These are phyloP conservation scores for Symbiodinium pilosum DNA, from an alignment of 73 alveolate species.

Conservation along the genomic window DNA sequence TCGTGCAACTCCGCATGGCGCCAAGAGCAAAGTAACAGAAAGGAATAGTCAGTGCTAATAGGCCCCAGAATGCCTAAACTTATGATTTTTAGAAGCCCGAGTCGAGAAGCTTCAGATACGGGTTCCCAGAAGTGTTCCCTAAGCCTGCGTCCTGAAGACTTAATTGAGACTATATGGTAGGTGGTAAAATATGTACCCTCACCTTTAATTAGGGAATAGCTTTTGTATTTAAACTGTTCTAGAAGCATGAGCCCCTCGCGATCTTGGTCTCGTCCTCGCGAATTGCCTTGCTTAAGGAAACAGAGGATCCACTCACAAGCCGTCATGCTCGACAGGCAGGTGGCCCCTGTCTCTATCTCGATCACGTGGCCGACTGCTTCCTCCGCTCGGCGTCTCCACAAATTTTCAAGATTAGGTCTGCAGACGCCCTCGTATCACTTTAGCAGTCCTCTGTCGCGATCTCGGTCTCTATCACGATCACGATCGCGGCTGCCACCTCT, in stretches of 20 bases:
- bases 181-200: no score
- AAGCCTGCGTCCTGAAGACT: no score
- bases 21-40: no score
- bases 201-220: no score
- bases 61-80: no score
- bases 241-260: background rate
- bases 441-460: slow-evolving; percentile 39
- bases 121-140: no score
- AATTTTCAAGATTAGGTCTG: background rate
- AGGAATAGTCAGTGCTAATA: no score
- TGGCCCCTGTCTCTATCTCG: slow-evolving; percentile 16
- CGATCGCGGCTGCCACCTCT: background rate
- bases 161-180: no score
- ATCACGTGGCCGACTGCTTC: slow-evolving; percentile 19
- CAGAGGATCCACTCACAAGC: background rate
- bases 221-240: no score
- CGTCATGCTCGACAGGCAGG: background rate
- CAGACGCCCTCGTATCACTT: background rate
- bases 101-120: no score
- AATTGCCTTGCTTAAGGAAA: background rate
- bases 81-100: no score
- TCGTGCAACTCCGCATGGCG: no score
- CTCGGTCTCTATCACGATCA: slow-evolving; percentile 30
- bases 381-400: background rate
- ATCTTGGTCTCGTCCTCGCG: slow-evolving; percentile 11